Conservation (phyloP, 306 rosid genomes). For the Ormosia emarginata region DNA sequence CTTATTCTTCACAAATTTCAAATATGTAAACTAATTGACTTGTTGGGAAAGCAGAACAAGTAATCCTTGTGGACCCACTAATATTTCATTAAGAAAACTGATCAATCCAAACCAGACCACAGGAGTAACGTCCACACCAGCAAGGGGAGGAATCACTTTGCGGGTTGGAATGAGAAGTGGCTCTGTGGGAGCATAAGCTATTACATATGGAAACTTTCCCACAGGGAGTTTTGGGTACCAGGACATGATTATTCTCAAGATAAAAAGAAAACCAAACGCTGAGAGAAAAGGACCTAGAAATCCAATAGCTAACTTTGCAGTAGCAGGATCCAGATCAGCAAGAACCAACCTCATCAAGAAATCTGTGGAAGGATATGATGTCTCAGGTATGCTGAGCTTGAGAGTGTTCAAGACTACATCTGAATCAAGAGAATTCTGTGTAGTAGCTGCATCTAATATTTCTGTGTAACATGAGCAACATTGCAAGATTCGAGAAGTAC, state of each 20-base stretch:
- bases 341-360: slow-evolving; percentile 34
- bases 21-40: slow-evolving; percentile 38
- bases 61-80: slow-evolving; percentile 95
- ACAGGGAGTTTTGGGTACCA: slow-evolving; percentile 92
- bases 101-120: slow-evolving; percentile 93
- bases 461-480: slow-evolving; percentile 37
- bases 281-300: slow-evolving; percentile 83
- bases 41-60: slow-evolving; percentile 90
- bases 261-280: slow-evolving; percentile 63
- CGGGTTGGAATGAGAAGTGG: slow-evolving; percentile 75
- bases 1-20: background rate
- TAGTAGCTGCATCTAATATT: slow-evolving; percentile 16
- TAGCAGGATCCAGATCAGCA: slow-evolving; percentile 78
- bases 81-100: slow-evolving; percentile 89
- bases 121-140: slow-evolving; percentile 91
- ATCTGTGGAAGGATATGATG: slow-evolving; percentile 28
- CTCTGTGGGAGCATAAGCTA: slow-evolving; percentile 93
- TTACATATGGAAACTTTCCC: slow-evolving; percentile 76
- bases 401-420: slow-evolving; percentile 12
- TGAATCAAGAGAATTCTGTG: slow-evolving; percentile 23
- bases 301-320: slow-evolving; percentile 69
- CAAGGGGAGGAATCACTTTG: slow-evolving; percentile 87
- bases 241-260: slow-evolving; percentile 87
- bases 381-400: slow-evolving; percentile 24
- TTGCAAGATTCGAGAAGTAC: slow-evolving; percentile 12